Evolutionary conservation across 78 protist species (phyloP), one percentile per base, ranked within the genome.

Genomic region (Tieghemostelium lacteum): DNA sequence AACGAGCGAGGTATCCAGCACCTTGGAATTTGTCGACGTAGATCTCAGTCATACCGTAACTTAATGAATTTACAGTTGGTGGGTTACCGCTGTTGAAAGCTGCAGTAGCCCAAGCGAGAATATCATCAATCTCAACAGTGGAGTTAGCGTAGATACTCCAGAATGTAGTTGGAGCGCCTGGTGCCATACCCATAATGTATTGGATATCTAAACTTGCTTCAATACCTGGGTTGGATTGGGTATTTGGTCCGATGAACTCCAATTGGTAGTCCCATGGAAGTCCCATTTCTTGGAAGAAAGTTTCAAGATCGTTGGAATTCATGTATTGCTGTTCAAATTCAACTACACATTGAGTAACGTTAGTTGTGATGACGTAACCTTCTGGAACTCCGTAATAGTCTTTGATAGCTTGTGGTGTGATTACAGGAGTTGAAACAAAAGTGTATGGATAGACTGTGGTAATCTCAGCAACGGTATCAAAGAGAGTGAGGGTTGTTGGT

Each of bases 171-270:
- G 66, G 73, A 16, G 75, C 22, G 49, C 80, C 80, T 19, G 70
- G 40, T 26, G 92, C 70, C 29, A 91, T 39, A 57, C 87, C 88
- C 94, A 91, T 91, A 29, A 91, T 54, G 49, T 91, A 91, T 78
- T 91, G 88, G 7, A 91, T 91, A 34, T 91, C 94, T 19, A 91
- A 33, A 22, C 65, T 37, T 24, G 94, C 94, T 66, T 87, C 93
- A 28, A 66, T 58, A 66, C 93, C 93, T 69, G 93, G 93, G 61
- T 74, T 73, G 2, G 77, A 65, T 26, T n/a, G 85, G 20, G 73
- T 74, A 60, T 87, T 87, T 33, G n/a, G 36, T 24, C 93, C 93
- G 70, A 75, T 87, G 28, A 87, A 75, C 17, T 36, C 28, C 1
- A 17, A 31, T 22, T 45, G 67, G 6, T 10, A 14, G 10, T 45